Evolutionary conservation across 2,329 filamentous ascomycete genomes (phyloP).

Genomic region (Aspergillus puulaauensis): DNA sequence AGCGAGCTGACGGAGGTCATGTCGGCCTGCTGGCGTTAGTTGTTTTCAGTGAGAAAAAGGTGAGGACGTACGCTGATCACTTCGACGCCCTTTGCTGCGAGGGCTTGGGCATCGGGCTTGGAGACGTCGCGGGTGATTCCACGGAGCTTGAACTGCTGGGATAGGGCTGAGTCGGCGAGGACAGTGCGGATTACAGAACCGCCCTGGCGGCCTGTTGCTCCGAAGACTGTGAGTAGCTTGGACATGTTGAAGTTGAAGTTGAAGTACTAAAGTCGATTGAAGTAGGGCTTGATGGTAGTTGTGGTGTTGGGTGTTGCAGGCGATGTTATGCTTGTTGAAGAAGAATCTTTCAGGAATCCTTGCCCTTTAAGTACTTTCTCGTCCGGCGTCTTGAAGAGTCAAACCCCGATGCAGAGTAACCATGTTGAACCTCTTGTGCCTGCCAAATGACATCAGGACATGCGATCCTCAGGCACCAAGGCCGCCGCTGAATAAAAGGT

Average conservation of each 20-base stretch:
- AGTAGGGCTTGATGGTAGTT: neutral
- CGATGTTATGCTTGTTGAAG: neutral
- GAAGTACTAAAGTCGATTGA: neutral
- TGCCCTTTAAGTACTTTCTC: neutral
- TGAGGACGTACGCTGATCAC: constrained; percentile 28
- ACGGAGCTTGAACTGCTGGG: constrained; percentile 5
- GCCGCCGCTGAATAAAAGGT: neutral
- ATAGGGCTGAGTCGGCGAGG: constrained; percentile 1
- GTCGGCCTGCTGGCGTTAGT: constrained; percentile 31
- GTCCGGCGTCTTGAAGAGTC: neutral
- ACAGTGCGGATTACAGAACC: constrained; percentile 49
- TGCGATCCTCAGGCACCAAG: neutral
- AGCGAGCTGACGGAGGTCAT: constrained; percentile 42
- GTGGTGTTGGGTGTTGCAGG: neutral
- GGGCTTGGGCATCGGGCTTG: constrained; percentile 5
- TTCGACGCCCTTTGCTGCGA: constrained; percentile 28
- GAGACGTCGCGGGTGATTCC: constrained; percentile 7
- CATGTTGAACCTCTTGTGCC: neutral
- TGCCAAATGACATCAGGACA: neutral
- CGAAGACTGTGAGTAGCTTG: constrained; percentile 45
- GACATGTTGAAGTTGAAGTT: constrained; percentile 7
- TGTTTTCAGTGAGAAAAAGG: neutral
- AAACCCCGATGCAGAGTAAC: neutral
- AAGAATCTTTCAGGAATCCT: neutral
- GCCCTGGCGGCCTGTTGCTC: constrained; percentile 56